Conservation (phyloP, 345 rosid species). For the Brassica incana region DNA sequence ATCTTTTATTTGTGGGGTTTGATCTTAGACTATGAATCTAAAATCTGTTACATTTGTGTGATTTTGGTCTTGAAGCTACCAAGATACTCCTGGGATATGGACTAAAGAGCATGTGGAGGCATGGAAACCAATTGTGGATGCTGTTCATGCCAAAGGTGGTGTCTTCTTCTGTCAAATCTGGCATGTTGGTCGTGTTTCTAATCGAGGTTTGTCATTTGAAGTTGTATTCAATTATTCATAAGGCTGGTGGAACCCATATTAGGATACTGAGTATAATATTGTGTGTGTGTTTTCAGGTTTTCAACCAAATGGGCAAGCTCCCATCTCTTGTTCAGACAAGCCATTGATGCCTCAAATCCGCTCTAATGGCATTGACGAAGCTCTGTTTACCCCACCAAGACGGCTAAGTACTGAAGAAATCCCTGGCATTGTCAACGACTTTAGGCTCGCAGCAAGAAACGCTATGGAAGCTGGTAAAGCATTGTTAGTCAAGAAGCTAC, state of each 20-base stretch:
- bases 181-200: conserved; percentile 81
- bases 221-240: neutral
- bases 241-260: neutral
- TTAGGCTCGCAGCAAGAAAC: conserved; percentile 71
- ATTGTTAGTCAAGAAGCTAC: neutral
- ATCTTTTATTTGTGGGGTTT: conserved; percentile 9
- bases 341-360: conserved; percentile 46
- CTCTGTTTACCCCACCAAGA: conserved; percentile 55
- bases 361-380: conserved; percentile 46
- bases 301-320: conserved; percentile 70
- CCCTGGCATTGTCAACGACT: conserved; percentile 66
- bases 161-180: conserved; percentile 69
- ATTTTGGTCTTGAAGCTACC: conserved; percentile 37
- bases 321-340: conserved; percentile 62
- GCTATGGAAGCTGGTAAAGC: conserved; percentile 73
- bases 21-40: conserved; percentile 3
- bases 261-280: neutral
- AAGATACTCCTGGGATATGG: conserved; percentile 69
- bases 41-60: neutral
- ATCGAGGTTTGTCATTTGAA: conserved; percentile 27
- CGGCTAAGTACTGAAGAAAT: conserved; percentile 63
- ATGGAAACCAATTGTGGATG: conserved; percentile 84
- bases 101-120: conserved; percentile 82
- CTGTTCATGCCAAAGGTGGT: conserved; percentile 80
- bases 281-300: conserved; percentile 13